Evolutionary conservation across 2,329 filamentous ascomycete genomes (phyloP), one percentile per base, ranked within the genome.

Genomic region (Phialophora macrospora): DNA sequence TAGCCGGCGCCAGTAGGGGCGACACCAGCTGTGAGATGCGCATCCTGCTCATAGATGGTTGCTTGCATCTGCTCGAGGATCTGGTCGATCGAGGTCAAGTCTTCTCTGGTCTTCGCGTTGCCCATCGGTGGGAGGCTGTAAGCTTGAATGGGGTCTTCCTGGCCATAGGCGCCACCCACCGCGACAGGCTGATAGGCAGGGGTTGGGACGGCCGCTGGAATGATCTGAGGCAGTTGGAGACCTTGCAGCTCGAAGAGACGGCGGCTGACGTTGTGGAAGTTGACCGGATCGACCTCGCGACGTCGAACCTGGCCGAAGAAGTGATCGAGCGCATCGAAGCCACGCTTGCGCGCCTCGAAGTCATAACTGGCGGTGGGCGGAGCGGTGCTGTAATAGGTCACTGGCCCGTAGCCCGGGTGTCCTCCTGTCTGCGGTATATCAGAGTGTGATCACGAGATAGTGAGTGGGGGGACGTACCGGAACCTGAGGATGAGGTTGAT

Each of bases 31-130:
- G 92, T 91, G 34, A 92, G 89, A 58, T 93, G 89, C 73, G 88
- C 91, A 62, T 93, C 89, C 77, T 90, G 96, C 80, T 98, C 95
- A 76, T 98, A 98, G 56, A 98, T 92, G 54, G 94, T 97, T 70
- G 90, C 89, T 80, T 97, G 93, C 84, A 98, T 94, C 80, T 97
- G 92, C 80, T 97, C 93, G 62, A 99, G 86, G 77, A 98, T 91
- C 75, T 93, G 90, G 77, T 98, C 95, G 74, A 98, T 93, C 77
- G 96, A 93, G 76, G 96, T 83, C 51, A 99, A 84, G 76, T 99
- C 95, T 77, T 88, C 93, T 85, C 98, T 97, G 56, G 93, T 97
- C 75, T 94, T 89, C 63, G 96, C 85, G 73, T 93, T 96, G 55
- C 88, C 88, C 82, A 96, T 92, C 9, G 93, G 88, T 61, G 95